Conservation (phyloP, 2,329 filamentous ascomycete species). For the Phialocephala sp. region DNA sequence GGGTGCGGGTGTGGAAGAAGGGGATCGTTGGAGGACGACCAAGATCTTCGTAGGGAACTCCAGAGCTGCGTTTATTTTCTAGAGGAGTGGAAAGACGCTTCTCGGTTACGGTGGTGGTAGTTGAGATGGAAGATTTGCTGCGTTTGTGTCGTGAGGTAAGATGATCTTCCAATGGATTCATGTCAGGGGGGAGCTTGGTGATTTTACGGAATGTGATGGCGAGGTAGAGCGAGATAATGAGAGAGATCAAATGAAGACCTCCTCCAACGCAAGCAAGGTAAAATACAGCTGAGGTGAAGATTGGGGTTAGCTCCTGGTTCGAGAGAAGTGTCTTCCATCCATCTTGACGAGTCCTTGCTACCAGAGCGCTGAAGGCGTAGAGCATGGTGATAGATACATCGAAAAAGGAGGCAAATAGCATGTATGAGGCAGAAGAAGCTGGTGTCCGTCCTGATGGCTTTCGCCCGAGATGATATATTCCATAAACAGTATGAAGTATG, state of each 20-base stretch:
- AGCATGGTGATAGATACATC: slow-evolving; percentile 65
- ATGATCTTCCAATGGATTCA: slow-evolving; percentile 91
- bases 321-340: slow-evolving; percentile 73
- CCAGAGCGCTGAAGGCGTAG: slow-evolving; percentile 60
- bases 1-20: slow-evolving; percentile 78
- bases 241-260: slow-evolving; percentile 72
- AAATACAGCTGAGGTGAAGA: slow-evolving; percentile 71
- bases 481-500: slow-evolving; percentile 75
- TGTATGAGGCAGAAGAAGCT: slow-evolving; percentile 84
- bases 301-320: slow-evolving; percentile 57
- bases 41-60: slow-evolving; percentile 51
- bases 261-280: slow-evolving; percentile 68
- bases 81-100: slow-evolving; percentile 62
- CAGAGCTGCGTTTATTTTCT: slow-evolving; percentile 51
- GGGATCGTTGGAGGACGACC: slow-evolving; percentile 65
- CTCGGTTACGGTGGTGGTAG: slow-evolving; percentile 51
- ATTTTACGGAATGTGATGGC: slow-evolving; percentile 83
- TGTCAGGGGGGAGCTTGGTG: slow-evolving; percentile 81
- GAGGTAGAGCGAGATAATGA: slow-evolving; percentile 76
- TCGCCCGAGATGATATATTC: slow-evolving; percentile 78
- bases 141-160: slow-evolving; percentile 84
- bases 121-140: slow-evolving; percentile 60
- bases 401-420: slow-evolving; percentile 78
- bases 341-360: slow-evolving; percentile 46
- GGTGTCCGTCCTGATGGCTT: slow-evolving; percentile 74